phyloP scores from a whole-genome alignment of 2,329 filamentous ascomycete genomes.

The Fusarium sp. region DNA sequence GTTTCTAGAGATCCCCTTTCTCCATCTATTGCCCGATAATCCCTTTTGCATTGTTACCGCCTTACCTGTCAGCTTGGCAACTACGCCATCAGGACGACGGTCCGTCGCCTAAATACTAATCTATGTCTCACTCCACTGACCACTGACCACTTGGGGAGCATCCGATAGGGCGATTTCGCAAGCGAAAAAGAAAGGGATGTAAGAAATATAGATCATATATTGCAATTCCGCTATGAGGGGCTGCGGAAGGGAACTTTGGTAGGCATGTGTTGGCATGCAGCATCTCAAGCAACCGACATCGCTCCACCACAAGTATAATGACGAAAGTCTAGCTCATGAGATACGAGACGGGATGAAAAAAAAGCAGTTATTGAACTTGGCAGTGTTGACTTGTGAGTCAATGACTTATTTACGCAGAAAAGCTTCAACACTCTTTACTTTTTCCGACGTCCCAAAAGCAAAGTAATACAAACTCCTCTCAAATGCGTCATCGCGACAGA shows the following conservation, averaged over 20 bases:
- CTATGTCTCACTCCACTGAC: constrained; percentile 32
- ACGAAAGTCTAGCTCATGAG: not conserved
- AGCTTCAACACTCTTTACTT: constrained; percentile 21
- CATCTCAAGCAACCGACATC: constrained; percentile 24
- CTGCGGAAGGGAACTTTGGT: constrained; percentile 16
- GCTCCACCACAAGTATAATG: constrained; percentile 2
- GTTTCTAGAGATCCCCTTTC: constrained; percentile 6
- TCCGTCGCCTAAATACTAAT: constrained; percentile 13
- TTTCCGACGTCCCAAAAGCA: constrained; percentile 52
- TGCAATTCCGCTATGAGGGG: constrained; percentile 2
- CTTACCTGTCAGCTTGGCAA: constrained; percentile 23
- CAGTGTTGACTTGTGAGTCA: not conserved
- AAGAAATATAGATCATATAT: constrained; percentile 16
- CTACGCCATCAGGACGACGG: constrained; percentile 19
- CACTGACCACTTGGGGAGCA: constrained; percentile 13
- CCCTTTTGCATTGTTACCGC: constrained; percentile 14
- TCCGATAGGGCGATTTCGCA: constrained; percentile 35
- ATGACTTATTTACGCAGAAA: constrained; percentile 5
- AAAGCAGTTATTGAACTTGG: constrained; percentile 8
- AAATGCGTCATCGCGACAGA: constrained; percentile 52
- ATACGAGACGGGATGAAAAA: not conserved
- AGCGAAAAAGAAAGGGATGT: constrained; percentile 27
- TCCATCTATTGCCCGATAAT: constrained; percentile 14
- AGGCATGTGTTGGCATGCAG: constrained; percentile 33
- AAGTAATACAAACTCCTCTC: constrained; percentile 56